Percentiles rank a stretch among this genome's conserved stretches.
Conservation (phyloP, 257 asterid species). For the Solanum boliviense region DNA sequence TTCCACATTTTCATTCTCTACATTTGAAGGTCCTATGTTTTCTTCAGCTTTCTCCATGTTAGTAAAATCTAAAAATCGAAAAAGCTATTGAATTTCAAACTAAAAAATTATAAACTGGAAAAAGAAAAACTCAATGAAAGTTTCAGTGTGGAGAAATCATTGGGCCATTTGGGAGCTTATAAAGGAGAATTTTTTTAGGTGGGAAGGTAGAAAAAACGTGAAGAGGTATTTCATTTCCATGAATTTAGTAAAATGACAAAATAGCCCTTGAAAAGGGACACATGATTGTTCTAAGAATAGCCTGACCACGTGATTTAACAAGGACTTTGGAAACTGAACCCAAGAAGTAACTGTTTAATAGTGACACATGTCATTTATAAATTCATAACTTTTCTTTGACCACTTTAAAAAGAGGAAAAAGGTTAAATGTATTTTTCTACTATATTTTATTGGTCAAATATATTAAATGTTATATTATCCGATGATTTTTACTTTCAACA, state of each 20-base stretch:
- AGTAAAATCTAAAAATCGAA: not conserved
- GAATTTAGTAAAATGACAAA: conserved; percentile 18
- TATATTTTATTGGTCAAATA: too few species aligned
- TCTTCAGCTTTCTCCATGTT: conserved; percentile 25
- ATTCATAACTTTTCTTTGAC: too few species aligned
- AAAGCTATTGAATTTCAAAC: not conserved
- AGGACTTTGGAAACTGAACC: not conserved
- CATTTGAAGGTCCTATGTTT: not conserved
- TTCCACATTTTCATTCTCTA: conserved; percentile 15
- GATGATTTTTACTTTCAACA: too few species aligned
- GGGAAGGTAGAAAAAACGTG: not conserved
- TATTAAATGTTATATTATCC: too few species aligned
- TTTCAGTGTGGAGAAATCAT: not conserved
- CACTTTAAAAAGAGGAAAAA: too few species aligned
- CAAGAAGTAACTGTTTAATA: not conserved
- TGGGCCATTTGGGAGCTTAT: not conserved
- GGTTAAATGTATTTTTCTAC: too few species aligned
- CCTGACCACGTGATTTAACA: too few species aligned
- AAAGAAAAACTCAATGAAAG: not conserved
- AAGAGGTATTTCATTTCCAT: not conserved
- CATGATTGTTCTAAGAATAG: too few species aligned
- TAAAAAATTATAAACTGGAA: not conserved
- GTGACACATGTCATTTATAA: too few species aligned
- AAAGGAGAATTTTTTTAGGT: not conserved
- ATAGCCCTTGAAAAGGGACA: not conserved